These are phyloP conservation scores for Paraurostyla sp. DNA, from an alignment of 73 alveolate genomes.

Conservation along the genomic window DNA sequence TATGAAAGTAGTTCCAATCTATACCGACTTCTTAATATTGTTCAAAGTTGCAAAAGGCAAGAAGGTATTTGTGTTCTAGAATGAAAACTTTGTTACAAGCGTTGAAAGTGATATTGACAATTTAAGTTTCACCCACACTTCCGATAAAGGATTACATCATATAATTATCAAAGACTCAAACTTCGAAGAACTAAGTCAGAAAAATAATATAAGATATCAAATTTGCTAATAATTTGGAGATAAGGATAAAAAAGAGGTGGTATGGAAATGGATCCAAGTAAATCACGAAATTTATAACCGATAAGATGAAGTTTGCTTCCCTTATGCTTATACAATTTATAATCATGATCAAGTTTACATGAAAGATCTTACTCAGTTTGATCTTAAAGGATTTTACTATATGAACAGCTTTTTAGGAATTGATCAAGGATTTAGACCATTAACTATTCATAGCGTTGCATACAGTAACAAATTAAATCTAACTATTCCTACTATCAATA, in stretches of 20 bases:
- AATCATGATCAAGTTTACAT: slow-evolving; percentile 39
- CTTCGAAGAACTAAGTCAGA: background rate
- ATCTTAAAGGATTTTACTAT: slow-evolving; percentile 17
- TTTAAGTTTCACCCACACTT: background rate
- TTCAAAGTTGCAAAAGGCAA: background rate
- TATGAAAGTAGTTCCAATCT: background rate
- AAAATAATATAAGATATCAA: background rate
- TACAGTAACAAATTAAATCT: background rate
- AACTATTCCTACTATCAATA: background rate
- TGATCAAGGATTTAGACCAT: background rate
- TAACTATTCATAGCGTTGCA: background rate
- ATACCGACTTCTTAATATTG: background rate
- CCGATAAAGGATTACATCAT: slow-evolving; percentile 17
- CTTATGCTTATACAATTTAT: slow-evolving; percentile 20
- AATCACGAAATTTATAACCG: background rate
- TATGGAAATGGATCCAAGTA: slow-evolving; percentile 11
- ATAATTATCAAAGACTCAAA: background rate
- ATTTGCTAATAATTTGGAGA: background rate
- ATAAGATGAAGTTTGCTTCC: slow-evolving; percentile 6
- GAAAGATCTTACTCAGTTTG: slow-evolving; percentile 28
- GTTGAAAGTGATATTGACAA: background rate
- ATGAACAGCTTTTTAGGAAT: slow-evolving; percentile 41
- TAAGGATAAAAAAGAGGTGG: slow-evolving; percentile 22
- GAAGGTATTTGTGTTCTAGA: background rate
- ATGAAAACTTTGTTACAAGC: slow-evolving; percentile 11